Percentiles rank a stretch among this genome's conserved stretches.
Conservation (phyloP, 2,329 filamentous ascomycete species). For the Zasmidium cellare region DNA sequence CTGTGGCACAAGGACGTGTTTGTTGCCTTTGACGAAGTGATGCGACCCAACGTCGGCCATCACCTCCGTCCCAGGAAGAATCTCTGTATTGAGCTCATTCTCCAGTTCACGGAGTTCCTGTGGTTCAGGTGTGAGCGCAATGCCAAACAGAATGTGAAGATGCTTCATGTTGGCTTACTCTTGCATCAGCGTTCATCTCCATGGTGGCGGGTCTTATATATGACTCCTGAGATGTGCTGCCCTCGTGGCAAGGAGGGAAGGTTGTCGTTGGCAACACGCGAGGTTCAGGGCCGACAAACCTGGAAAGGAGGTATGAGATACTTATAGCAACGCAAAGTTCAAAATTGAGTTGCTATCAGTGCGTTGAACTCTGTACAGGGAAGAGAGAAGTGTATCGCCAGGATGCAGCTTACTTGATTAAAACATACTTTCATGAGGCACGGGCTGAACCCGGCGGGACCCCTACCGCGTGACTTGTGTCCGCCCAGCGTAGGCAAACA, state of each 20-base stretch:
- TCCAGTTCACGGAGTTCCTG: conserved; percentile 51
- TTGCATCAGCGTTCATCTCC: conserved; percentile 23
- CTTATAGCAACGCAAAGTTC: neutral
- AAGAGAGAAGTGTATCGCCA: neutral
- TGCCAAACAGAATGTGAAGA: neutral
- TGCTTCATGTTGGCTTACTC: conserved; percentile 6
- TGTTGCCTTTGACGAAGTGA: conserved; percentile 61
- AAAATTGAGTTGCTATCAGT: neutral
- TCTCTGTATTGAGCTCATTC: conserved; percentile 53
- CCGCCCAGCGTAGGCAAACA: neutral
- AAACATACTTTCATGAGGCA: neutral
- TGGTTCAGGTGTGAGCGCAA: conserved; percentile 14
- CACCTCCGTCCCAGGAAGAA: conserved; percentile 60
- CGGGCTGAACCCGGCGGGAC: neutral
- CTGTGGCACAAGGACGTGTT: conserved; percentile 53
- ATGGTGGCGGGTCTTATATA: conserved; percentile 4
- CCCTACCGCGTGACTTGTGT: neutral
- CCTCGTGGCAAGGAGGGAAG: neutral
- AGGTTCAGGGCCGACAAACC: neutral
- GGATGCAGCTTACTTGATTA: neutral
- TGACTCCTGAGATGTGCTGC: neutral
- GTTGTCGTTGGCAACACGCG: neutral
- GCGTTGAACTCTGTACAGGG: neutral
- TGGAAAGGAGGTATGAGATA: neutral
- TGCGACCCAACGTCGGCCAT: conserved; percentile 62